A percentile compares a stretch with the other conserved stretches of the same genome.
These are phyloP conservation scores for Cornus suecica DNA, from an alignment of 148 eudicot genomes.

Conservation along the genomic window DNA sequence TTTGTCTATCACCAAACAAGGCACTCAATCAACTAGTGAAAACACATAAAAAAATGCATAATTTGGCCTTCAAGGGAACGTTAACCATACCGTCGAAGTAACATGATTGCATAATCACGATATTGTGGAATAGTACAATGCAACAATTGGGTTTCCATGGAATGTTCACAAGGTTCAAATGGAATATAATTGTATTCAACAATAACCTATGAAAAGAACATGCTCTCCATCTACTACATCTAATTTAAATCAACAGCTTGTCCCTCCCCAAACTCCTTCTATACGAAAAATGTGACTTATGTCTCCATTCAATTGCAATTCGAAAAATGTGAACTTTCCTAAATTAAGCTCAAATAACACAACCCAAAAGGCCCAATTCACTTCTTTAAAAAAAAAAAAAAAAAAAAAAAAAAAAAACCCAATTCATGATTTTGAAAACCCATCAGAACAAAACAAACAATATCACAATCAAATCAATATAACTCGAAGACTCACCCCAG, in stretches of 20 bases:
- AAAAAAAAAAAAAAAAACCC: not conserved
- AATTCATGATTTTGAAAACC: no score
- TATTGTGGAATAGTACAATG: not conserved
- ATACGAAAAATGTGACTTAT: no score
- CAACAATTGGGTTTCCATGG: not conserved
- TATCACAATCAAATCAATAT: not conserved
- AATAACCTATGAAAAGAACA: no score
- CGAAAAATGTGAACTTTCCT: no score
- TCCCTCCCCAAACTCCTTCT: not conserved
- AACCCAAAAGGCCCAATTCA: no score
- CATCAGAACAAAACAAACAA: not conserved
- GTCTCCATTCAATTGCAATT: no score
- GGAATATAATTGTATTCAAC: not conserved
- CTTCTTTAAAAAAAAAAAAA: not conserved
- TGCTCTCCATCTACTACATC: no score
- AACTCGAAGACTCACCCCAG: slow-evolving; percentile 48
- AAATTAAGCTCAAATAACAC: no score
- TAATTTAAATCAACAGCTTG: not conserved
- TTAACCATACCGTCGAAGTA: not conserved
- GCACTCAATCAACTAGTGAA: not conserved
- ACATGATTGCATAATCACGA: not conserved
- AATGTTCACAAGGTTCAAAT: not conserved
- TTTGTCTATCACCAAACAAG: not conserved
- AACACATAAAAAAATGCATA: not conserved
- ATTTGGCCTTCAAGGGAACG: not conserved